Evolutionary conservation across 1,139 yeast genomes (phyloP), one percentile per base, ranked within the genome.

Genomic region (Suhomyces bolitotheri): DNA sequence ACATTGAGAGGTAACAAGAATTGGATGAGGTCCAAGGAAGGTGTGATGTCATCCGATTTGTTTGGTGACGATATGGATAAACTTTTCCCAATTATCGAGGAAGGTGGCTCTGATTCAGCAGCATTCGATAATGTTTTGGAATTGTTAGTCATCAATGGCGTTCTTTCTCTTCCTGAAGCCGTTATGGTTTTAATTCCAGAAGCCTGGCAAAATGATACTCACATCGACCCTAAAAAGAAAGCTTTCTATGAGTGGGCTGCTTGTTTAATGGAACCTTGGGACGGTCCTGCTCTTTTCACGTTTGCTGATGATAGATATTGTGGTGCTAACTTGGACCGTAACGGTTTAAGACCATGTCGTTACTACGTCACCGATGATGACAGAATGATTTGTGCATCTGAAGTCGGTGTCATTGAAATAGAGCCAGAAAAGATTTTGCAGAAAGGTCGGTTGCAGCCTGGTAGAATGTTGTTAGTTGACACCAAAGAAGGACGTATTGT

Each of bases 191-290:
- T 92, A 76, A 90, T 92, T 46, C 98, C 98, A 26, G 98, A 92
- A 65, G 97, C 97, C 3, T 90, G 97, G 95, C 97, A 90, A 62
- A 85, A 86, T 59, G 92, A 89, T 63, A 66, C 70, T 40, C 63
- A 75, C 46, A 89, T 90, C 82, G 96, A 90, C 60, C 88, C 95
- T 37, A 82, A 84, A 58, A 86, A 89, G 69, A 81, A 77, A 54
- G 97, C 97, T 0, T 92, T 94, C 64, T 92, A 90, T 66, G 97
- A 92, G 64, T 92, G 98, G 98, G 97, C 97, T 32, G 96, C 98
- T 12, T 89, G 97, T 67, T 70, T 90, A 50, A 92, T 92, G 97
- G 98, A 92, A 69, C 97, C 98, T 14, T 92, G 98, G 98, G 98
- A 92, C 67, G 98, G 98, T 49, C 98, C 98, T 23, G 97, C 97